These are phyloP conservation scores for Russula abietina DNA, from an alignment of 768 basidiomycete genomes.

Conservation along the genomic window DNA sequence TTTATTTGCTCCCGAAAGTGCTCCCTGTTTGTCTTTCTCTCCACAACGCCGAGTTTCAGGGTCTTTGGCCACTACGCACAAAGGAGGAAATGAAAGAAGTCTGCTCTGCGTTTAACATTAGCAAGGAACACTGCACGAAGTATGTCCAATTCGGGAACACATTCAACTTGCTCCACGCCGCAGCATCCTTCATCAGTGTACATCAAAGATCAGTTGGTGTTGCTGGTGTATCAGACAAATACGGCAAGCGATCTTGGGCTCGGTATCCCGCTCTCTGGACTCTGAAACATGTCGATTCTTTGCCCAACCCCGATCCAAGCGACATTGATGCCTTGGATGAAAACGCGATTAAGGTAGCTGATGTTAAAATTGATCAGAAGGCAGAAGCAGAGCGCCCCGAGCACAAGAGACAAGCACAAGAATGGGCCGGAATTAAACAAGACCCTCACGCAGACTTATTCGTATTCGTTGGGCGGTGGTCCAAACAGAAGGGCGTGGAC, in stretches of 20 bases:
- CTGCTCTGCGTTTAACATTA: constrained; percentile 95
- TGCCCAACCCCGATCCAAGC: constrained; percentile 91
- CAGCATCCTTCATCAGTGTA: constrained; percentile 83
- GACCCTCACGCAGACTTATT: constrained; percentile 87
- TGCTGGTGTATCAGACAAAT: constrained; percentile 96
- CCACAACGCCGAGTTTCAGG: constrained; percentile 97
- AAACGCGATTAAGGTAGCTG: constrained; percentile 59
- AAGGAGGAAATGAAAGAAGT: constrained; percentile 99
- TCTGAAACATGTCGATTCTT: constrained; percentile 87
- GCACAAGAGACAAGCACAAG: constrained; percentile 85
- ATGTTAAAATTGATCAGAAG: constrained; percentile 68
- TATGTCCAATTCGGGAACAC: constrained; percentile 98
- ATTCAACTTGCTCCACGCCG: constrained; percentile 91
- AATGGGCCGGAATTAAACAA: constrained; percentile 92
- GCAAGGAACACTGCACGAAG: constrained; percentile 93
- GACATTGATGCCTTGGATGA: constrained; percentile 92
- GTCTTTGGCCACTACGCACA: constrained; percentile 91
- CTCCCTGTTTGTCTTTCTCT: constrained; percentile 86
- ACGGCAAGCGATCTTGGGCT: constrained; percentile 95
- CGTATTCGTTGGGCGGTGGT: constrained; percentile 97
- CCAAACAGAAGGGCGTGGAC: constrained; percentile 98
- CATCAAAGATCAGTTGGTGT: constrained; percentile 94
- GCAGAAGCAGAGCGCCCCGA: constrained; percentile 91
- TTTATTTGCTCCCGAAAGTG: constrained; percentile 89
- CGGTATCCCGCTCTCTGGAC: constrained; percentile 96